Evolutionary conservation across 805 yeast genomes (phyloP).

Genomic region (Nadsonia fulvescens): DNA sequence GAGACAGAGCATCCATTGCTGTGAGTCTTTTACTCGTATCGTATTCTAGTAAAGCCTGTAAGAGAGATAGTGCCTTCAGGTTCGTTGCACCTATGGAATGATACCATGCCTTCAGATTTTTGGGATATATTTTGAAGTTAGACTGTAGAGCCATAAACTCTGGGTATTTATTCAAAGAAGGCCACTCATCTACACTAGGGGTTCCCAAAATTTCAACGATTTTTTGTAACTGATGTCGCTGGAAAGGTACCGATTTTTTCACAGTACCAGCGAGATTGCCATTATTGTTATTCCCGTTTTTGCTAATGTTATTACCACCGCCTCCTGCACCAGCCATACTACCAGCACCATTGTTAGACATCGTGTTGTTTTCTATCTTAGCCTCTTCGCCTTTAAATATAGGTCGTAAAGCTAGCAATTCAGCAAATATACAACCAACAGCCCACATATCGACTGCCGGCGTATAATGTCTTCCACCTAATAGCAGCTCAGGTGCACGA

Average conservation of each 20-base stretch:
- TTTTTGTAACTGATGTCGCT: conserved; percentile 76
- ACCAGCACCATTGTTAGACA: no score
- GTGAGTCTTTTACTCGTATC: conserved; percentile 71
- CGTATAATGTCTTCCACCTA: conserved; percentile 87
- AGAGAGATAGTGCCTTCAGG: conserved; percentile 44
- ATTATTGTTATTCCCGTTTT: no score
- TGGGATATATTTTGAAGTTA: conserved; percentile 40
- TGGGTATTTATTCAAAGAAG: conserved; percentile 60
- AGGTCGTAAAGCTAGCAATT: conserved; percentile 72
- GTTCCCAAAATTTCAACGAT: conserved; percentile 88
- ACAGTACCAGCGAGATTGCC: no score
- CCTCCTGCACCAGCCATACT: no score
- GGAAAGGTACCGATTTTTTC: conserved; percentile 90
- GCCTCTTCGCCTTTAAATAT: conserved; percentile 97
- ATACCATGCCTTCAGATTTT: conserved; percentile 71
- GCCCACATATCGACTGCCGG: conserved; percentile 94
- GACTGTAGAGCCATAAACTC: conserved; percentile 49
- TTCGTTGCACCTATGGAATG: conserved; percentile 63
- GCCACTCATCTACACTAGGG: conserved; percentile 67
- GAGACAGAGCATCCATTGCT: conserved; percentile 58
- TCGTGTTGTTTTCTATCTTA: conserved; percentile 69
- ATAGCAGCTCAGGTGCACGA: conserved; percentile 74
- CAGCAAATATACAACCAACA: conserved; percentile 88
- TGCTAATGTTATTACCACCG: no score
- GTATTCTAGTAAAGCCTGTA: conserved; percentile 51